Base-by-base conservation (phyloP, 805 yeast genomes). In the Maudiozyma barnettii region DNA sequence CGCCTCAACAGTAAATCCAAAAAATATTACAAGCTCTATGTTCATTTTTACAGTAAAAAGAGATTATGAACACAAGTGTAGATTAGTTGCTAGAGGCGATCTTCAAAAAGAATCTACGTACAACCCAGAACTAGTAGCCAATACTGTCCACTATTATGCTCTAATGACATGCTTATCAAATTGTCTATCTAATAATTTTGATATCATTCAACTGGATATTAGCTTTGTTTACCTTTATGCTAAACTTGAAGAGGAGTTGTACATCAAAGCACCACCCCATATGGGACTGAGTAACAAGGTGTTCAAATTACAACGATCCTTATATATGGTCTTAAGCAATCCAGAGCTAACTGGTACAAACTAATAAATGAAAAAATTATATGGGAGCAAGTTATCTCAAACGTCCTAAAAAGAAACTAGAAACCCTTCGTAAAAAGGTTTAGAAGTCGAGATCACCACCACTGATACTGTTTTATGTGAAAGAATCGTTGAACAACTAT, bases 11-110 rank as follows among this genome's bases (percentile, higher is more conserved):
- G 37, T 33, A 33, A 12, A 33, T 16, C 5, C 5, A 12, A 5
- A 33, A 6, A 33, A 10, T 5, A 16, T 33, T 5, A 33, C 10
- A 14, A 16, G 10, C 19, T 33, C 51, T 1, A 50, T 45, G 48
- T 43, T 44, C 16, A 43, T 45, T 3, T 49, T 51, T 37, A 49
- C 46, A 1, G 47, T 46, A 2, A 49, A 51, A 41, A 20, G 51
- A 19, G 45, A 45, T 26, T 46, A 46, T 33, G 43, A 40, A 5
- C 40, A 50, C 20, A 51, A 49, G 42, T 45, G 48, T 22, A 37
- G 47, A 26, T 43, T 41, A 23, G 47, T 49, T 13, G 49, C 51
- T 20, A 36, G 50, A 44, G 48, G 46, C 14, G 46, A 49, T 23
- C 36, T 33, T 29, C 54, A 47, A 36, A 33, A 41, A 18, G 45